Percentiles rank a stretch among this genome's conserved stretches.
phyloP scores from a whole-genome alignment of 352 stramenopile species.

The Globisporangium rhizosaccharum region DNA sequence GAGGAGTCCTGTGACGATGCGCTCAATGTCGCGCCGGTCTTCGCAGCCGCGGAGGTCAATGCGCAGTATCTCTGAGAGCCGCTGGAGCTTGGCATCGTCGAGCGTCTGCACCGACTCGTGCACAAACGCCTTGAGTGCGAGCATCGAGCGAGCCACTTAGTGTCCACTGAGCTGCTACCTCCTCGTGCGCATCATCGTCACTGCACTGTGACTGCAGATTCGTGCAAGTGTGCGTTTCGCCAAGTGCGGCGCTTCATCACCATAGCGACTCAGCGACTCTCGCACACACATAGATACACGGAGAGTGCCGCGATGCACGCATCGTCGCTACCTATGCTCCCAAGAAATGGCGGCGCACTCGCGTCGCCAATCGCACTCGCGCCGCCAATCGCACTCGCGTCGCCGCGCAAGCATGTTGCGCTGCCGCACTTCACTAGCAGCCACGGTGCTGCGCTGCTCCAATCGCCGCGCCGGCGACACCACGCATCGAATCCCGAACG shows the following conservation, averaged over 20 bases:
- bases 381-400: slow-evolving; percentile 1
- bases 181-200: no score
- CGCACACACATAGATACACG: no score
- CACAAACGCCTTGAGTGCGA: slow-evolving; percentile 58
- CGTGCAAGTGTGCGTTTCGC: no score
- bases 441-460: slow-evolving; percentile 11
- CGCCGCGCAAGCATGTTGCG: slow-evolving; percentile 9
- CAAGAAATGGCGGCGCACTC: background rate
- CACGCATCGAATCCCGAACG: slow-evolving; percentile 11
- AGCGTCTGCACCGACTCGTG: slow-evolving; percentile 58
- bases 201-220: no score
- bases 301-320: slow-evolving; percentile 1
- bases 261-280: no score
- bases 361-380: background rate
- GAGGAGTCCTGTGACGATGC: slow-evolving; percentile 52
- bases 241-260: no score
- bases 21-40: slow-evolving; percentile 51
- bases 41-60: slow-evolving; percentile 56
- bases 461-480: slow-evolving; percentile 7
- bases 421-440: slow-evolving; percentile 27
- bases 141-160: slow-evolving; percentile 19
- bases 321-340: slow-evolving; percentile 7
- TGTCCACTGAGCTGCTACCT: no score
- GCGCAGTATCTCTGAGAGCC: slow-evolving; percentile 55
- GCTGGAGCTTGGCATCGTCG: slow-evolving; percentile 30